A percentile compares a stretch with the other conserved stretches of the same genome.
phyloP scores from a whole-genome alignment of 2,329 filamentous ascomycete genomes.

The Ceratocystis variospora region DNA sequence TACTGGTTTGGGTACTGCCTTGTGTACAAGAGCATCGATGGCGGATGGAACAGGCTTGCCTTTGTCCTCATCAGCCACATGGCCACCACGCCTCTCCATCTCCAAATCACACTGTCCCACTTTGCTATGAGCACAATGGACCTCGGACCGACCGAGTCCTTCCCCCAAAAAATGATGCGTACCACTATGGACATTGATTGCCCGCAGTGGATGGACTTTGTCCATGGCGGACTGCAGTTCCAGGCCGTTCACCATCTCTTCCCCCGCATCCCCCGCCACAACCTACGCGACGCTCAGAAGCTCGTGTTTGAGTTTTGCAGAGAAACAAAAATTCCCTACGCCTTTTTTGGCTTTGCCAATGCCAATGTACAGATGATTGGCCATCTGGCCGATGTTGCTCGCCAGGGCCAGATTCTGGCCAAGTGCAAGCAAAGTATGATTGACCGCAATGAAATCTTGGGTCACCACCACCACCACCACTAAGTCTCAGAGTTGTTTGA shows the following conservation, averaged over 20 bases:
- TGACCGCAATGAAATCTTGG: slow-evolving; percentile 17
- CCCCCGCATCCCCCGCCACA: slow-evolving; percentile 72
- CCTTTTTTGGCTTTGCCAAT: slow-evolving; percentile 70
- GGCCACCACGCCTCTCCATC: slow-evolving; percentile 66
- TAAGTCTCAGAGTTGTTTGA: slow-evolving; percentile 14
- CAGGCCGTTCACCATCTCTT: slow-evolving; percentile 80
- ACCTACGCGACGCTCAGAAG: slow-evolving; percentile 59
- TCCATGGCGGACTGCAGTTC: slow-evolving; percentile 81
- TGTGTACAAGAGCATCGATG: slow-evolving; percentile 58
- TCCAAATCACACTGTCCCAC: slow-evolving; percentile 83
- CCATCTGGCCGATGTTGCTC: slow-evolving; percentile 61
- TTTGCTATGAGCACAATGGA: slow-evolving; percentile 90
- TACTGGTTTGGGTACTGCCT: slow-evolving; percentile 73
- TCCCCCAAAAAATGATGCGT: slow-evolving; percentile 78
- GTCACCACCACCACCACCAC: slow-evolving; percentile 11
- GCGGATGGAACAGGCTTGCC: slow-evolving; percentile 51
- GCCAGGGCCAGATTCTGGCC: slow-evolving; percentile 61
- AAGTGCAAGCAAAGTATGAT: slow-evolving; percentile 47
- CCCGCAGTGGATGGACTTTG: slow-evolving; percentile 73
- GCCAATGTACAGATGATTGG: slow-evolving; percentile 72
- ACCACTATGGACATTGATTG: slow-evolving; percentile 93
- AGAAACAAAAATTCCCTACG: slow-evolving; percentile 73
- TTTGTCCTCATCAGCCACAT: slow-evolving; percentile 73
- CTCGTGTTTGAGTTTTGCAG: slow-evolving; percentile 69
- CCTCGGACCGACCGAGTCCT: slow-evolving; percentile 69